Percentiles rank a stretch among this genome's conserved stretches.
Evolutionary conservation across 169 alveolate genomes (phyloP).

Genomic region (Plasmodium inui): DNA sequence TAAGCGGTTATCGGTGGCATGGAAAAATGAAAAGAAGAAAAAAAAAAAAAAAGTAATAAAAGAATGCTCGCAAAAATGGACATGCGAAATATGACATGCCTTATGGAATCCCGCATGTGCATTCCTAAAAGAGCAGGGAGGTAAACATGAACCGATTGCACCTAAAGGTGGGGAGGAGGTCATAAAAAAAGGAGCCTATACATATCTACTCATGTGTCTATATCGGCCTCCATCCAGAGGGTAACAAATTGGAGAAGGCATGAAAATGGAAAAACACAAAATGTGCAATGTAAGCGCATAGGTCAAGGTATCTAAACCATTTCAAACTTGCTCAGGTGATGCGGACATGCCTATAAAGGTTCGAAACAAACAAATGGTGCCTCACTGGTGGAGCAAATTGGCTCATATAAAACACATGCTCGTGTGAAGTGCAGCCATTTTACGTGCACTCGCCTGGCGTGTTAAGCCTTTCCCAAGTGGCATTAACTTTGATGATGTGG

Average conservation of each 20-base stretch:
- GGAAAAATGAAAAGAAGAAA: neutral
- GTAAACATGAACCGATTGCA: neutral
- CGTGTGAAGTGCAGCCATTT: neutral
- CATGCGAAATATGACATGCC: neutral
- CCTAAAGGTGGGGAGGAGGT: neutral
- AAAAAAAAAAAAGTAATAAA: too few relatives aligned
- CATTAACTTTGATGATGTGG: neutral
- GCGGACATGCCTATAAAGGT: neutral
- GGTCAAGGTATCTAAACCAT: neutral
- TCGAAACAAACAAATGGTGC: neutral
- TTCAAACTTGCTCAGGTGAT: neutral
- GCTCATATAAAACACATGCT: neutral
- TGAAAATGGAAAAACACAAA: neutral
- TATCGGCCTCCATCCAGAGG: neutral
- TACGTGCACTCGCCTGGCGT: neutral
- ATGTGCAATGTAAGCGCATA: neutral
- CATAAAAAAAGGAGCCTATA: neutral
- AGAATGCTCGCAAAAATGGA: neutral
- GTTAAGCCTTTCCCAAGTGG: neutral
- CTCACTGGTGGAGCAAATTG: neutral
- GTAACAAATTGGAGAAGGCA: neutral
- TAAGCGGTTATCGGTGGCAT: neutral
- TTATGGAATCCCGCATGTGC: neutral
- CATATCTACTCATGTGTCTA: neutral
- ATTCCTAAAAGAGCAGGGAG: neutral